A percentile compares a stretch with the other conserved stretches of the same genome.
Conservation (phyloP, 805 yeast species). For the Lachancea quebecensis region DNA sequence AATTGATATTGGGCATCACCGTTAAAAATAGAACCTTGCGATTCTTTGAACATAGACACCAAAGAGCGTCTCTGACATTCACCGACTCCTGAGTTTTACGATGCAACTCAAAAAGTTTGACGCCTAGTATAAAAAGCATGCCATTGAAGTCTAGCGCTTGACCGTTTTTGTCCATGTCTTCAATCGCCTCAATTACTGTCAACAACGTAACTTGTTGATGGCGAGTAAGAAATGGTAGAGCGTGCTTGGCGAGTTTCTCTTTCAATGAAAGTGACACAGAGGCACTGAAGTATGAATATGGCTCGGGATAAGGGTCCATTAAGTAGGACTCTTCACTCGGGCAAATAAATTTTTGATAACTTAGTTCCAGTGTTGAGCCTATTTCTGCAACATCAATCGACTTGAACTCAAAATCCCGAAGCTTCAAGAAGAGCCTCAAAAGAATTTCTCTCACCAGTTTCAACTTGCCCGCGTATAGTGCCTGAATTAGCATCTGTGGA, state of each 20-base stretch:
- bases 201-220: constrained; percentile 85
- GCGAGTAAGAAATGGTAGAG: constrained; percentile 76
- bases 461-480: constrained; percentile 55
- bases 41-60: constrained; percentile 82
- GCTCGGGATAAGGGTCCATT: constrained; percentile 30
- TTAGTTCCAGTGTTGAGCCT: constrained; percentile 30
- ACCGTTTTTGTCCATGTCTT: constrained; percentile 42
- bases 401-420: constrained; percentile 49
- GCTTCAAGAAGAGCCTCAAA: constrained; percentile 41
- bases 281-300: constrained; percentile 36
- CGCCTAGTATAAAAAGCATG: constrained; percentile 60
- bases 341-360: constrained; percentile 22
- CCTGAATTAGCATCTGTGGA: constrained; percentile 79
- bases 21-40: constrained; percentile 56
- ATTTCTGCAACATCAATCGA: constrained; percentile 26
- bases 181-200: constrained; percentile 58
- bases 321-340: constrained; percentile 21
- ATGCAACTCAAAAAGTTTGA: constrained; percentile 56
- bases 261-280: constrained; percentile 42
- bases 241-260: constrained; percentile 53
- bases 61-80: constrained; percentile 72
- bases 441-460: constrained; percentile 52
- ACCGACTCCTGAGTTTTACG: constrained; percentile 44
- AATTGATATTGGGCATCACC: constrained; percentile 35
- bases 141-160: constrained; percentile 46